Conservation (phyloP, 1,284 basidiomycete genomes). For the Tylopilus sp. region DNA sequence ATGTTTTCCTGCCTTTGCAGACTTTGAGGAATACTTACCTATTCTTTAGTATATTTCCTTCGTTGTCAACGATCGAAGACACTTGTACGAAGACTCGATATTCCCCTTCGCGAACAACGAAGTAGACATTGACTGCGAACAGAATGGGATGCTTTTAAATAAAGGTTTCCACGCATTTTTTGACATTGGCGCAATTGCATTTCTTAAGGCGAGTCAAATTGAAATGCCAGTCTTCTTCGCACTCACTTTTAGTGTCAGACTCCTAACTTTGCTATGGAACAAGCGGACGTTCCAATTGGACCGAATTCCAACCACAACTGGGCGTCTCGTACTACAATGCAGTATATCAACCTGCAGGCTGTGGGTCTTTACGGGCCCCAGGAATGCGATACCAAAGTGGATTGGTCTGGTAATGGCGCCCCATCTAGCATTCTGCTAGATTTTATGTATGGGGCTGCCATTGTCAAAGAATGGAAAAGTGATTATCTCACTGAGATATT, state of each 20-base stretch:
- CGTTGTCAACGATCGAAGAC: neutral
- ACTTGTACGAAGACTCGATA: slow-evolving; percentile 2
- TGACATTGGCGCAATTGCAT: neutral
- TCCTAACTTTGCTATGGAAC: neutral
- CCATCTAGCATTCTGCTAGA: too few species aligned
- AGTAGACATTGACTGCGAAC: neutral
- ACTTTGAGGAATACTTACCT: neutral
- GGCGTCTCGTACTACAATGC: too few species aligned
- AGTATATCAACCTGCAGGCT: too few species aligned
- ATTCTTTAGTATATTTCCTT: slow-evolving; percentile 6
- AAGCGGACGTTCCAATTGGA: neutral
- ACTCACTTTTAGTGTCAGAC: too few species aligned
- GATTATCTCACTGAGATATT: too few species aligned
- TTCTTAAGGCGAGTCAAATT: neutral
- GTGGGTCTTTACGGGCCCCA: too few species aligned
- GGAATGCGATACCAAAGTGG: neutral
- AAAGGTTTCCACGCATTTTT: neutral
- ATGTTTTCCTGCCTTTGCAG: neutral
- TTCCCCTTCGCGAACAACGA: neutral
- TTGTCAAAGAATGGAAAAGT: too few species aligned
- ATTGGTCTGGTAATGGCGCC: too few species aligned
- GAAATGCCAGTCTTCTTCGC: too few species aligned
- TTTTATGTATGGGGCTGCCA: too few species aligned
- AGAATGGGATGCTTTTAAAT: neutral
- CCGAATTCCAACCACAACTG: too few species aligned